Evolutionary conservation across 345 rosid species (phyloP), one percentile per base, ranked within the genome.

Genomic region (Populus davidiana): DNA sequence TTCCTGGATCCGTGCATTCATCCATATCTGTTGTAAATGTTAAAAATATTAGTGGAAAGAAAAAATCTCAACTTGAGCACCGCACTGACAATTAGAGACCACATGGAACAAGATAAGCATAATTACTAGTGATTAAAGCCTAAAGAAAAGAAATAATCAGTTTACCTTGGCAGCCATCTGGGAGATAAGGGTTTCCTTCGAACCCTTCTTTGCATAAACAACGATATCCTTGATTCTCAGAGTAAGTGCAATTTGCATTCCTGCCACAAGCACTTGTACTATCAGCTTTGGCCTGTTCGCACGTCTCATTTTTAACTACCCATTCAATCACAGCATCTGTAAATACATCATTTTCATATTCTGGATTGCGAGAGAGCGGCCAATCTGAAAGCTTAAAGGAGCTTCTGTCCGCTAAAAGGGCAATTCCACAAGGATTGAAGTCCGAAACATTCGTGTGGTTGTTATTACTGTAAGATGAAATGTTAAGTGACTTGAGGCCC

Each of bases 401-500:
- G 18, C 35, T 67, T 27, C 10, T 50, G 20, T 80, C 83, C 14
- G 69, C 81, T 12, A 81, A 6, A 47, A 79, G 73, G 0, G 78
- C 82, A 17, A 23, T 76, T 9, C 70, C 67, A 36, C 80, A 83
- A 0, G 73, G 81, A 52, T 77, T 73, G 25, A 65, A 83, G 8
- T 12, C 1, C 65, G 3, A 77, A 65, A 70, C 52, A 0, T 1
- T 5, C 27, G 5, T 70, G 39, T 73, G 74, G 50, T 74, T 77
- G 1, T 5, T 1, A 1, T 1, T 0, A 18, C 8, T 50, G 0
- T 0, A 0, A 56, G 16, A 0, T 20, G 68, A 14, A 25, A 16
- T 64, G 16, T 2, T 0, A 17, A 65, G 10, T 31, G 69, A 31
- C 9, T 35, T 65, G 4, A 65, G 69, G 10, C 69, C 69, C 20